These are phyloP conservation scores for Diplodia scrobiculata DNA, from an alignment of 2,329 filamentous ascomycete genomes.

Conservation along the genomic window DNA sequence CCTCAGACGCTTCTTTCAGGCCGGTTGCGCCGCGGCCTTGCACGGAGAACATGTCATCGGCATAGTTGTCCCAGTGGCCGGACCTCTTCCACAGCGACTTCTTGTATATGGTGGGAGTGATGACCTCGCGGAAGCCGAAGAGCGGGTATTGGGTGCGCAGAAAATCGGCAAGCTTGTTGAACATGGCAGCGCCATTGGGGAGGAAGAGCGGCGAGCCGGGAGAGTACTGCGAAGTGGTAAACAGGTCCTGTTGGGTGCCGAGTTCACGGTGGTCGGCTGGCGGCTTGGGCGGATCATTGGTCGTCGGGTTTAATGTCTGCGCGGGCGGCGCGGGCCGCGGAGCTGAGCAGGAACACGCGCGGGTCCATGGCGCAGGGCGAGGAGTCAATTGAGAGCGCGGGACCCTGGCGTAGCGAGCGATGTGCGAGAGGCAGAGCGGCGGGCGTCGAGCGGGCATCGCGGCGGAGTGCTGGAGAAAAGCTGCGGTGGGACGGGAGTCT, in stretches of 20 bases:
- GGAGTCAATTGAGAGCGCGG: not conserved
- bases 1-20: conserved; percentile 50
- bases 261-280: conserved; percentile 55
- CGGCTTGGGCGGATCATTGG: conserved; percentile 42
- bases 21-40: conserved; percentile 50
- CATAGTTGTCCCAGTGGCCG: conserved; percentile 86
- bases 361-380: conserved; percentile 16
- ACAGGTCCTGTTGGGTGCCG: conserved; percentile 67
- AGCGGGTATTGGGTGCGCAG: conserved; percentile 79
- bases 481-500: not conserved
- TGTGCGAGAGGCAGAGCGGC: conserved; percentile 31
- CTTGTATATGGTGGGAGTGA: conserved; percentile 90
- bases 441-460: conserved; percentile 41
- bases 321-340: conserved; percentile 36
- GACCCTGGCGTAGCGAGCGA: conserved; percentile 19
- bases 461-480: conserved; percentile 29
- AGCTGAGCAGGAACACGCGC: conserved; percentile 43
- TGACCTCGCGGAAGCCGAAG: conserved; percentile 85
- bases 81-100: conserved; percentile 83
- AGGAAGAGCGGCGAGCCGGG: conserved; percentile 84
- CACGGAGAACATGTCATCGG: conserved; percentile 89
- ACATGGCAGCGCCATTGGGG: conserved; percentile 77
- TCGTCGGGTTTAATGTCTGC: conserved; percentile 17
- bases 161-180: conserved; percentile 81
- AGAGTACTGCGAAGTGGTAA: conserved; percentile 76